Percentiles rank a stretch among this genome's conserved stretches.
Evolutionary conservation across 106 monocot species (phyloP).

Genomic region (Xerophyta viscosa): DNA sequence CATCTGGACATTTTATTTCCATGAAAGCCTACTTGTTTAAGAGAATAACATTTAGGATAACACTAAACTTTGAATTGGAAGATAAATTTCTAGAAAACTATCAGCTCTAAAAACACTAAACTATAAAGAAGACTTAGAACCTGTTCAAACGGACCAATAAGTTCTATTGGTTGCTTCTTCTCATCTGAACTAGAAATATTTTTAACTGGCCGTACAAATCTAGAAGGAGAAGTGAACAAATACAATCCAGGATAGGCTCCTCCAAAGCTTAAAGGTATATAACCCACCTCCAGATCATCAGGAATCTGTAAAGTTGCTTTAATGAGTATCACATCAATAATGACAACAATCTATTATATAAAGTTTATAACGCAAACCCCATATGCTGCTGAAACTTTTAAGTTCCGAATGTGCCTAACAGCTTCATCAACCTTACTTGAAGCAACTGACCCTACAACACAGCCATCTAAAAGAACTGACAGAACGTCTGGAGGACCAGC

Average conservation of each 20-base stretch:
- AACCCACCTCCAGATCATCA: constrained; percentile 89
- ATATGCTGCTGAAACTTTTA: constrained; percentile 49
- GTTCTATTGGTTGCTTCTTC: constrained; percentile 45
- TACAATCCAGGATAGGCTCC: constrained; percentile 93
- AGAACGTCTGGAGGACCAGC: constrained; percentile 82
- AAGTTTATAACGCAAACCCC: constrained; percentile 27
- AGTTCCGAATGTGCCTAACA: constrained; percentile 54
- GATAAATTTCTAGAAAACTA: too few relatives aligned
- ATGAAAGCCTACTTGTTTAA: constrained; percentile 59
- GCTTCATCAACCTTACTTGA: constrained; percentile 53
- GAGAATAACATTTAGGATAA: too few relatives aligned
- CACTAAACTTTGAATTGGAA: too few relatives aligned
- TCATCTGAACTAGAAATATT: constrained; percentile 32
- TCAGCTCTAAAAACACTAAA: too few relatives aligned
- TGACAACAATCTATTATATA: background rate
- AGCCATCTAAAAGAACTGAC: constrained; percentile 83
- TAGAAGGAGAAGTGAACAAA: constrained; percentile 81
- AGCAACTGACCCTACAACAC: constrained; percentile 76
- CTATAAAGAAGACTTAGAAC: constrained; percentile 20
- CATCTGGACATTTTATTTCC: constrained; percentile 95
- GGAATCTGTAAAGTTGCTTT: constrained; percentile 46
- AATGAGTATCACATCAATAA: constrained; percentile 4
- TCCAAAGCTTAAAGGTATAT: constrained; percentile 74
- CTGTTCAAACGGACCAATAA: constrained; percentile 98
- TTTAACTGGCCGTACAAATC: constrained; percentile 86